These are phyloP conservation scores for Xylariaceae sp. DNA, from an alignment of 2,329 filamentous ascomycete genomes.

Conservation along the genomic window DNA sequence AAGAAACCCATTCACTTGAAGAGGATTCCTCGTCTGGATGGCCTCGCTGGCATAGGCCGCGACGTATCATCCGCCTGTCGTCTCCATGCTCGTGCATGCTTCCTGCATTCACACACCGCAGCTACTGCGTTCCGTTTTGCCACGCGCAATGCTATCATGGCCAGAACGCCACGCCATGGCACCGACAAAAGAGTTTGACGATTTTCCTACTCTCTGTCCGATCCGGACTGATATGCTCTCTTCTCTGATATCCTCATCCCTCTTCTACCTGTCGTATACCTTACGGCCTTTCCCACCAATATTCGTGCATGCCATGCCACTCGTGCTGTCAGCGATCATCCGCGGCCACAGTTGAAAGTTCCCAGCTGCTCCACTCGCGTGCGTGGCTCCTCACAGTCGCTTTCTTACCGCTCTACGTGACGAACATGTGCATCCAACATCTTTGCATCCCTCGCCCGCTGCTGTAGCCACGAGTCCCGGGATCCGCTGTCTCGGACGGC, in stretches of 20 bases:
- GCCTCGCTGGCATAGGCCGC: conserved; percentile 12
- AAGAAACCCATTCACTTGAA: no score
- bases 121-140: conserved; percentile 19
- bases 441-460: no score
- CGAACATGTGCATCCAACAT: conserved; percentile 11
- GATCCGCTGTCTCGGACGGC: conserved; percentile 11
- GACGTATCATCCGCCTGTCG: conserved; percentile 13
- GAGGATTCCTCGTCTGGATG: no score
- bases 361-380: conserved; percentile 16
- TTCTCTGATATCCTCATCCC: conserved; percentile 13
- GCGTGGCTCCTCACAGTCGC: conserved; percentile 22
- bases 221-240: conserved; percentile 14
- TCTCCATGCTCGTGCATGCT: conserved; percentile 16
- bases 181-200: neutral
- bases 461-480: neutral
- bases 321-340: conserved; percentile 5
- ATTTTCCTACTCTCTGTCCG: conserved; percentile 8
- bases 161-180: neutral
- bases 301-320: conserved; percentile 15
- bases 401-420: conserved; percentile 23
- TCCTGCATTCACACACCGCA: neutral
- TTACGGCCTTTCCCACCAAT: no score
- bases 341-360: conserved; percentile 4
- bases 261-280: conserved; percentile 11
- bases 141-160: conserved; percentile 17